Evolutionary conservation across 202 grass and related monocot species (phyloP).

Genomic region (Schoenoplectus tabernaemontani): DNA sequence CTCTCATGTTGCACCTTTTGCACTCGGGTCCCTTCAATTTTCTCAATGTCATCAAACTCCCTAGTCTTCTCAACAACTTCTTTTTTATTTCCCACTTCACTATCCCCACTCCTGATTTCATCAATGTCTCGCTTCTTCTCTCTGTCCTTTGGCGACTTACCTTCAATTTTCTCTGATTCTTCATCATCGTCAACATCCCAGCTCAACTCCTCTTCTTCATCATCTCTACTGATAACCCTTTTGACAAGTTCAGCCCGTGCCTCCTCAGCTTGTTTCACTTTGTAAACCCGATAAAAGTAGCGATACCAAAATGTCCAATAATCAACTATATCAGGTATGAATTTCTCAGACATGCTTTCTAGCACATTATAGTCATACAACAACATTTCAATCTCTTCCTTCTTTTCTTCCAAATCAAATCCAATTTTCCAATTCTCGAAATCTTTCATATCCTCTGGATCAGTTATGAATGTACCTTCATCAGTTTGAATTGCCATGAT

Average conservation of each 20-base stretch:
- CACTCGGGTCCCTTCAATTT: constrained; percentile 12
- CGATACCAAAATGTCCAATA: constrained; percentile 63
- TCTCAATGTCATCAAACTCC: constrained; percentile 17
- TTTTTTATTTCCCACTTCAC: constrained; percentile 24
- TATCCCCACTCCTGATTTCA: constrained; percentile 4
- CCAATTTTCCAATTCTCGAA: constrained; percentile 55
- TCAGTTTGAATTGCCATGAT: constrained; percentile 66
- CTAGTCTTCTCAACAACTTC: neutral
- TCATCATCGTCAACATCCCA: constrained; percentile 83
- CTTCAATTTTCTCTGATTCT: constrained; percentile 24
- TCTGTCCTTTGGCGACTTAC: no score
- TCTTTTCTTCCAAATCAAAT: constrained; percentile 54
- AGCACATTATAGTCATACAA: constrained; percentile 49
- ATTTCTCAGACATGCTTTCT: constrained; percentile 46
- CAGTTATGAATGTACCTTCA: constrained; percentile 54
- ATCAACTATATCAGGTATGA: constrained; percentile 58
- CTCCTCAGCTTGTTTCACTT: constrained; percentile 72
- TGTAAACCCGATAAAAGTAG: constrained; percentile 72
- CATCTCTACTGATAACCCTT: constrained; percentile 50
- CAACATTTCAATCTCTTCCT: constrained; percentile 65
- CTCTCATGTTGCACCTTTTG: constrained; percentile 24
- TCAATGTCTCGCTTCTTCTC: constrained; percentile 16
- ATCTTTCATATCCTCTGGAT: constrained; percentile 62
- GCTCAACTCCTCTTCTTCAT: constrained; percentile 85
- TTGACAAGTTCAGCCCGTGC: constrained; percentile 73